These are phyloP conservation scores for Amylocarpus encephaloides DNA, from an alignment of 2,329 filamentous ascomycete genomes.

Conservation along the genomic window DNA sequence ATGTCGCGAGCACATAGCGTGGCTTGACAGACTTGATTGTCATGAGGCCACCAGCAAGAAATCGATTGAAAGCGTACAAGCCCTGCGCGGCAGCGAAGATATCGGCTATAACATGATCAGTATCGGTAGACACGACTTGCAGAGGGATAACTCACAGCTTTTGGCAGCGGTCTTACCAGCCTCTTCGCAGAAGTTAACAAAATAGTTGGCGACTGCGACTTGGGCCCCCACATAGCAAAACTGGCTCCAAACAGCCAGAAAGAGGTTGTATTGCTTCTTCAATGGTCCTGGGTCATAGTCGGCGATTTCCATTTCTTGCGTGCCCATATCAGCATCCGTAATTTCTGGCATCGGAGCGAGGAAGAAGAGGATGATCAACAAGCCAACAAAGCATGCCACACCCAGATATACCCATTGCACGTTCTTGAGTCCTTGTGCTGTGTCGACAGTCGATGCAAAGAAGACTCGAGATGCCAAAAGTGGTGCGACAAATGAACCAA, in stretches of 20 bases:
- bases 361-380: conserved; percentile 56
- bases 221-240: conserved; percentile 77
- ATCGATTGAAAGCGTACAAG: conserved; percentile 66
- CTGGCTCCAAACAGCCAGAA: conserved; percentile 69
- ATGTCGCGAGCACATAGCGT: conserved; percentile 61
- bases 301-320: conserved; percentile 43
- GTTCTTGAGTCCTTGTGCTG: conserved; percentile 38
- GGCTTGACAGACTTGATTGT: conserved; percentile 50
- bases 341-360: conserved; percentile 65
- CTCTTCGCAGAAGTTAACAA: conserved; percentile 65
- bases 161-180: conserved; percentile 43
- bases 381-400: conserved; percentile 64
- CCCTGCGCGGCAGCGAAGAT: conserved; percentile 56
- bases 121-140: background rate
- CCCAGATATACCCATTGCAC: conserved; percentile 74
- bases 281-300: conserved; percentile 54
- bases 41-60: conserved; percentile 62
- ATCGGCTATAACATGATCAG: conserved; percentile 48
- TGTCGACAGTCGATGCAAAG: conserved; percentile 57
- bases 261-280: conserved; percentile 65
- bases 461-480: conserved; percentile 68
- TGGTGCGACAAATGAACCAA: conserved; percentile 67
- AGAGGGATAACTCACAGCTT: conserved; percentile 10
- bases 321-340: conserved; percentile 63
- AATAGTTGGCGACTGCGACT: conserved; percentile 58